Conservation (phyloP, 108 stramenopile genomes). For the Phaeodactylum tricornutum region DNA sequence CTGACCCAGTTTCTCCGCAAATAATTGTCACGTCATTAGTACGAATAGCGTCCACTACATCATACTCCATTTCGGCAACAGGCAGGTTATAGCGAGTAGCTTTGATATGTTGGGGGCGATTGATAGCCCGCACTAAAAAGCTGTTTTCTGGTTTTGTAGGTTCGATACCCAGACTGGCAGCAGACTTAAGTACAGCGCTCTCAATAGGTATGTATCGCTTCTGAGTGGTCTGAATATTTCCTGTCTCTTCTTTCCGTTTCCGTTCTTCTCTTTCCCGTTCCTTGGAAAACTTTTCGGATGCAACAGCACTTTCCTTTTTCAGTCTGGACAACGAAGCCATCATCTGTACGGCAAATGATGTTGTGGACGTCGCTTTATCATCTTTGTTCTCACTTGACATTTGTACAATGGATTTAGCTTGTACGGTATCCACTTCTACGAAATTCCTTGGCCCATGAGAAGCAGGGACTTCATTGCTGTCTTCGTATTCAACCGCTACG, state of each 20-base stretch:
- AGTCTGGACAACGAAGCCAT: slow-evolving; percentile 42
- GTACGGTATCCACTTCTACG: not conserved
- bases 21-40: slow-evolving; percentile 88
- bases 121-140: slow-evolving; percentile 24
- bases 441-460: not conserved
- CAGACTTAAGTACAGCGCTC: slow-evolving; percentile 32
- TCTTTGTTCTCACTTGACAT: not conserved
- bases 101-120: slow-evolving; percentile 50
- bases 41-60: slow-evolving; percentile 92
- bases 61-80: slow-evolving; percentile 96
- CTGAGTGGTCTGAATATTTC: not conserved
- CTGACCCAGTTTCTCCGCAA: slow-evolving; percentile 85
- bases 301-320: slow-evolving; percentile 13
- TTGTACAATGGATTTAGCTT: not conserved
- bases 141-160: slow-evolving; percentile 12
- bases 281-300: slow-evolving; percentile 9
- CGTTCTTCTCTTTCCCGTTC: slow-evolving; percentile 31
- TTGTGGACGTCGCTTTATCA: not conserved
- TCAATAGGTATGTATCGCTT: slow-evolving; percentile 28
- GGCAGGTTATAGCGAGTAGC: slow-evolving; percentile 81
- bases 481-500: slow-evolving; percentile 2
- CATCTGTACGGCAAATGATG: slow-evolving; percentile 44
- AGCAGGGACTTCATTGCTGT: not conserved
- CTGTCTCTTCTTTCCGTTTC: slow-evolving; percentile 15
- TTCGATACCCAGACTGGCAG: slow-evolving; percentile 25